phyloP scores from a whole-genome alignment of 805 yeast species.

The Lachancea fermentati region DNA sequence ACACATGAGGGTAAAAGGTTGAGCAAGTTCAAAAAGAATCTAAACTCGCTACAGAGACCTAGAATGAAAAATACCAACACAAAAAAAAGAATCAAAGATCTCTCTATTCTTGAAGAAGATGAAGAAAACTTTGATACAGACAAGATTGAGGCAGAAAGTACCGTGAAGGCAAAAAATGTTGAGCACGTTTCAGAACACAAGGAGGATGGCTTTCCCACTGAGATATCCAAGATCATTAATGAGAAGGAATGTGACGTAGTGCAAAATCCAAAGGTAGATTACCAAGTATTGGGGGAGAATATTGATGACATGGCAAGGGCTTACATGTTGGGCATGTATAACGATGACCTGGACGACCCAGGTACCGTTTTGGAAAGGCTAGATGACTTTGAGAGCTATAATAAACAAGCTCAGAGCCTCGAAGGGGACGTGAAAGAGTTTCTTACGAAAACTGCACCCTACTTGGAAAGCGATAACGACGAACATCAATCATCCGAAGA shows the following conservation, averaged over 20 bases:
- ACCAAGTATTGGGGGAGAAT: conserved; percentile 38
- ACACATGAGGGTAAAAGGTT: too few relatives aligned
- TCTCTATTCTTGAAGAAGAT: not conserved
- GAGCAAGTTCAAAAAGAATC: not conserved
- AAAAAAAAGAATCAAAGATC: conserved; percentile 2
- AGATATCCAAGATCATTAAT: conserved; percentile 1
- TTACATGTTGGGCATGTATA: conserved; percentile 53
- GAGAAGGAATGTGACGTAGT: conserved; percentile 3
- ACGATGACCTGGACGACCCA: conserved; percentile 50
- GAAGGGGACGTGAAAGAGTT: conserved; percentile 26
- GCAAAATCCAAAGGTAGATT: conserved; percentile 35
- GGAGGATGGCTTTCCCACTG: conserved; percentile 3
- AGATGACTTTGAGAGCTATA: conserved; percentile 49
- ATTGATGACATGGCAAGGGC: conserved; percentile 57
- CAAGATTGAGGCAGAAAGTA: not conserved
- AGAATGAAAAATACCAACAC: conserved; percentile 1
- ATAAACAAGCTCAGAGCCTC: conserved; percentile 39
- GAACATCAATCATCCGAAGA: conserved; percentile 13
- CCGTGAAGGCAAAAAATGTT: not conserved
- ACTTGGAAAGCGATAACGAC: conserved; percentile 2
- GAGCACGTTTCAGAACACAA: conserved; percentile 5
- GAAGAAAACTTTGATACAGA: not conserved
- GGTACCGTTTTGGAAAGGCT: conserved; percentile 52
- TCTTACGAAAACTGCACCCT: conserved; percentile 3
- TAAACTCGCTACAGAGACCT: conserved; percentile 7